Percentiles rank a stretch among this genome's conserved stretches.
Evolutionary conservation across 148 eudicot species (phyloP).

Genomic region (Fagopyrum homotropicum): DNA sequence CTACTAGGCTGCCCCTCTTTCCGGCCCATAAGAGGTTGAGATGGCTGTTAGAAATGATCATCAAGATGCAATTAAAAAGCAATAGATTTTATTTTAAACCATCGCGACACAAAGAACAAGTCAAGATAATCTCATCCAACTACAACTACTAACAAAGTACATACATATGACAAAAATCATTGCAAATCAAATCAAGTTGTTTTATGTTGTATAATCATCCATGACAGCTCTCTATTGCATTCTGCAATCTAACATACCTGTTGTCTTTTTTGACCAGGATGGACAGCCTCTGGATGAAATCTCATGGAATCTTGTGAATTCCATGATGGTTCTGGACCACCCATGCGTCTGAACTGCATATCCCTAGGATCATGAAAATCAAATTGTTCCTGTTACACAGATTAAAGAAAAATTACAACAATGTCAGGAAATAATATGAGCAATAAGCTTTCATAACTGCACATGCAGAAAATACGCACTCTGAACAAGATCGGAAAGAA

Average conservation of each 20-base stretch:
- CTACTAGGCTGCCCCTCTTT: conserved; percentile 56
- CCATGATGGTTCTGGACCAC: conserved; percentile 48
- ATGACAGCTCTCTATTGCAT: neutral
- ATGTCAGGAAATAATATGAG: neutral
- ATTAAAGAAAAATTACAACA: conserved; percentile 3
- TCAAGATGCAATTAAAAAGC: conserved; percentile 2
- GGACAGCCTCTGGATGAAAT: conserved; percentile 38
- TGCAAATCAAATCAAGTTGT: neutral
- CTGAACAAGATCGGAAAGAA: neutral
- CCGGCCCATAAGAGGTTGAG: conserved; percentile 37
- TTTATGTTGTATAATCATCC: neutral
- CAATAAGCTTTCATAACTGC: neutral
- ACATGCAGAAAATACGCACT: neutral
- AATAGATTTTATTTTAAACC: neutral
- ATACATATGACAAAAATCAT: neutral
- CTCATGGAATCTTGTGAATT: conserved; percentile 36
- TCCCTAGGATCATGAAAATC: conserved; percentile 53
- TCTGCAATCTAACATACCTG: conserved; percentile 38
- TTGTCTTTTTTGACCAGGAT: conserved; percentile 45
- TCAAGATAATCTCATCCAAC: neutral
- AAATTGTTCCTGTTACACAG: conserved; percentile 52
- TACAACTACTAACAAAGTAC: neutral
- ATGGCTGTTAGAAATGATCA: conserved; percentile 36
- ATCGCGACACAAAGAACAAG: neutral
- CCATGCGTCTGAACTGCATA: conserved; percentile 42